Conservation (phyloP, 2,329 filamentous ascomycete species). For the Aspergillus latus region DNA sequence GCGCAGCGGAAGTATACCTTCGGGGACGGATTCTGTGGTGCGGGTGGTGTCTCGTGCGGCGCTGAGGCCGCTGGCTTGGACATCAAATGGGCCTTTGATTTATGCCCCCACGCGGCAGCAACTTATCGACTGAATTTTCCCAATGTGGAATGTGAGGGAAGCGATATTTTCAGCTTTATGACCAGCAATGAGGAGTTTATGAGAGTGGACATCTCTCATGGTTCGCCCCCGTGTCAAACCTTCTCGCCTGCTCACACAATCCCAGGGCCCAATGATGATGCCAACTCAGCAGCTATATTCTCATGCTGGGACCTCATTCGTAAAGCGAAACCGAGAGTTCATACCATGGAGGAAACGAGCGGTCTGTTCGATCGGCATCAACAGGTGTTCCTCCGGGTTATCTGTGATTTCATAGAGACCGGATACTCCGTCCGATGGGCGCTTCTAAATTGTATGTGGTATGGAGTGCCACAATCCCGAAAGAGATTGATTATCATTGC, state of each 20-base stretch:
- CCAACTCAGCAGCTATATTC: conserved; percentile 61
- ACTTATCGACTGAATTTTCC: conserved; percentile 63
- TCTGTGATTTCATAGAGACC: conserved; percentile 63
- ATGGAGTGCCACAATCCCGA: conserved; percentile 52
- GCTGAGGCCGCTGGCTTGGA: conserved; percentile 54
- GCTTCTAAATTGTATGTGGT: conserved; percentile 52
- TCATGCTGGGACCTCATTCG: conserved; percentile 55
- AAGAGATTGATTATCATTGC: conserved; percentile 54
- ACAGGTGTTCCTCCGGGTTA: conserved; percentile 58
- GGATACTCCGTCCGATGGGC: conserved; percentile 72
- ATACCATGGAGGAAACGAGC: conserved; percentile 77
- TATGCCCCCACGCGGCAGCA: conserved; percentile 54
- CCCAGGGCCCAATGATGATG: conserved; percentile 58
- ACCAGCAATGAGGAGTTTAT: conserved; percentile 33
- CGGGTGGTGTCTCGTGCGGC: conserved; percentile 54
- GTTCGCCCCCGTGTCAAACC: conserved; percentile 75
- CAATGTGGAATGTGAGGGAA: conserved; percentile 31
- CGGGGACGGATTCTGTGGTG: conserved; percentile 72
- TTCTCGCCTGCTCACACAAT: conserved; percentile 72
- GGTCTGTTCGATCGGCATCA: conserved; percentile 61
- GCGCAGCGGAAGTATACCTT: conserved; percentile 57
- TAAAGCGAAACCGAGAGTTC: conserved; percentile 62
- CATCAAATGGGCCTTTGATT: conserved; percentile 65
- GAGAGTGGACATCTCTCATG: conserved; percentile 67
- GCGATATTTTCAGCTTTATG: conserved; percentile 49